Conservation (phyloP, 495 filamentous ascomycete genomes). For the Hypomontagnella submonticulosa region DNA sequence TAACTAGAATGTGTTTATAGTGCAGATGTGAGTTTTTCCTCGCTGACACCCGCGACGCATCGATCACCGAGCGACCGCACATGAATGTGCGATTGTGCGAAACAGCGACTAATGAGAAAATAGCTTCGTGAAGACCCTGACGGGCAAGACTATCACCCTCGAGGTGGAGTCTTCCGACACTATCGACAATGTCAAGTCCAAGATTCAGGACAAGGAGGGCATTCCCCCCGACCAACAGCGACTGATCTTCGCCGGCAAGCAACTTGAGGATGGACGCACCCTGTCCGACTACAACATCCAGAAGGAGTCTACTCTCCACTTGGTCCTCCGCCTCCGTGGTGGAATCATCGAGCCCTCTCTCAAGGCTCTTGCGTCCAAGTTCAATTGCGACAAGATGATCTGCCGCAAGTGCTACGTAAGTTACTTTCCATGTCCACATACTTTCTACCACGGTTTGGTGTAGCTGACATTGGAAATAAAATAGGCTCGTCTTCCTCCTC, state of each 20-base stretch:
- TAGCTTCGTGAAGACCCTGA: conserved; percentile 98
- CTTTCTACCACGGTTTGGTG: neutral
- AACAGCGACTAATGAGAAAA: conserved; percentile 48
- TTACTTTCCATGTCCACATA: conserved; percentile 32
- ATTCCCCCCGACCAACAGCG: conserved; percentile 99
- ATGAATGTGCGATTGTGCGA: neutral
- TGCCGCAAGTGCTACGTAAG: conserved; percentile 99
- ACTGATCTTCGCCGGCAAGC: conserved; percentile 99
- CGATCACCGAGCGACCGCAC: conserved; percentile 15
- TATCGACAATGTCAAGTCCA: conserved; percentile 97
- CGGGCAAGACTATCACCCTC: conserved; percentile 99
- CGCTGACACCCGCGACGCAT: conserved; percentile 11
- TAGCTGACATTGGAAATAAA: neutral
- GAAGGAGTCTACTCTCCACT: conserved; percentile 99
- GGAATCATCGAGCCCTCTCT: conserved; percentile 99
- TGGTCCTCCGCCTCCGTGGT: conserved; percentile 98
- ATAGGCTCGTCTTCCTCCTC: conserved; percentile 90
- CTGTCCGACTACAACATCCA: conserved; percentile 99
- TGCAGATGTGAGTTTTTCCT: conserved; percentile 54
- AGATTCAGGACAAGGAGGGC: conserved; percentile 99
- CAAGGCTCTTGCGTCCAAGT: conserved; percentile 97
- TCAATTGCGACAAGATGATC: conserved; percentile 99
- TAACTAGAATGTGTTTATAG: conserved; percentile 40
- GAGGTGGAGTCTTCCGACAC: conserved; percentile 99
- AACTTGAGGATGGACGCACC: conserved; percentile 98